Evolutionary conservation across 345 rosid genomes (phyloP).

Genomic region (Theobroma cacao): DNA sequence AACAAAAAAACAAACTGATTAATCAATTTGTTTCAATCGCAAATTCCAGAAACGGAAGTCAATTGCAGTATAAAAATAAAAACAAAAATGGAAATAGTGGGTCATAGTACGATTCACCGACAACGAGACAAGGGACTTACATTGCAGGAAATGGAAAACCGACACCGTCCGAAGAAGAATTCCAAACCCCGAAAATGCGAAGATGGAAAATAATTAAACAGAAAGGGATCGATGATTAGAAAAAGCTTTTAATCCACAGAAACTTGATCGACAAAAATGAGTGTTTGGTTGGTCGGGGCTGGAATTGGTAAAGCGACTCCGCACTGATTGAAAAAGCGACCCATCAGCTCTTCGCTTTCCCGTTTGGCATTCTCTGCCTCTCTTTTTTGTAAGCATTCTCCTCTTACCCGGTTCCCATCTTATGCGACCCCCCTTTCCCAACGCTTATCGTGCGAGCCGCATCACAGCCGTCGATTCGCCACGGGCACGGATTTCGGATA

Average conservation of each 20-base stretch:
- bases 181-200: too few species aligned
- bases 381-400: neutral
- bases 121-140: neutral
- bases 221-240: neutral
- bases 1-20: too few species aligned
- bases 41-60: neutral
- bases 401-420: neutral
- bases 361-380: constrained; percentile 19
- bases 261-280: neutral
- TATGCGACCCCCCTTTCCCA: neutral
- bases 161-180: too few species aligned
- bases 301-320: constrained; percentile 35
- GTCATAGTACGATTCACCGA: neutral
- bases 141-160: too few species aligned
- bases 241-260: neutral
- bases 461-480: constrained; percentile 19
- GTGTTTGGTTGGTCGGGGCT: constrained; percentile 25
- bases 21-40: neutral
- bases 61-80: neutral
- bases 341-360: constrained; percentile 22
- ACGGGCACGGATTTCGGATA: neutral
- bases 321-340: constrained; percentile 27
- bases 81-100: neutral
- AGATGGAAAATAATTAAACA: neutral
- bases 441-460: neutral